These are phyloP conservation scores for Botryococcus braunii DNA, from an alignment of 163 green algal species.

Conservation along the genomic window DNA sequence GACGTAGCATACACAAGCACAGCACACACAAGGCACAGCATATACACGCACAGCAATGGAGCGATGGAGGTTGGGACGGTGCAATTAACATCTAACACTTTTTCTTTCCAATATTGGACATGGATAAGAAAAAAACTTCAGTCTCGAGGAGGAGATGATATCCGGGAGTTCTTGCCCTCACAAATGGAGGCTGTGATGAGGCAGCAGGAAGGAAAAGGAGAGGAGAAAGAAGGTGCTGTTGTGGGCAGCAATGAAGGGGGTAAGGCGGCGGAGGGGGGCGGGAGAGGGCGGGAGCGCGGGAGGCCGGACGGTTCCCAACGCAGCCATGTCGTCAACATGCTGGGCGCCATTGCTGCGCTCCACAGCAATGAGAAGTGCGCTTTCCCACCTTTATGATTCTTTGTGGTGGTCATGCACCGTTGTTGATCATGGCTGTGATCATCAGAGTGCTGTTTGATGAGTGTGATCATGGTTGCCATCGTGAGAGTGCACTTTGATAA, in stretches of 20 bases:
- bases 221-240: background rate
- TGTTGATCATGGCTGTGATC: no score
- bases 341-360: conserved; percentile 41
- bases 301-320: background rate
- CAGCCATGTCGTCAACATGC: conserved; percentile 37
- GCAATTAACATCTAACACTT: background rate
- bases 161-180: no score
- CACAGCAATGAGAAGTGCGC: conserved; percentile 32
- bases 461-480: no score
- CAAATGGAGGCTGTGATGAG: no score
- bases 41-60: conserved; percentile 1
- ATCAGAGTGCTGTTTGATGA: no score
- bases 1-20: no score
- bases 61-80: background rate
- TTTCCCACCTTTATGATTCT: no score
- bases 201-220: conserved; percentile 18
- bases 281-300: background rate
- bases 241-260: no score
- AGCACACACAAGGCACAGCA: background rate
- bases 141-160: background rate
- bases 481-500: no score
- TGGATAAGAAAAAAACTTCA: background rate
- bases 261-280: conserved; percentile 8
- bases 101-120: background rate
- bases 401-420: no score